Percentiles rank a stretch among this genome's conserved stretches.
Evolutionary conservation across 75 land plant species (phyloP).

Genomic region (Larix kaempferi): DNA sequence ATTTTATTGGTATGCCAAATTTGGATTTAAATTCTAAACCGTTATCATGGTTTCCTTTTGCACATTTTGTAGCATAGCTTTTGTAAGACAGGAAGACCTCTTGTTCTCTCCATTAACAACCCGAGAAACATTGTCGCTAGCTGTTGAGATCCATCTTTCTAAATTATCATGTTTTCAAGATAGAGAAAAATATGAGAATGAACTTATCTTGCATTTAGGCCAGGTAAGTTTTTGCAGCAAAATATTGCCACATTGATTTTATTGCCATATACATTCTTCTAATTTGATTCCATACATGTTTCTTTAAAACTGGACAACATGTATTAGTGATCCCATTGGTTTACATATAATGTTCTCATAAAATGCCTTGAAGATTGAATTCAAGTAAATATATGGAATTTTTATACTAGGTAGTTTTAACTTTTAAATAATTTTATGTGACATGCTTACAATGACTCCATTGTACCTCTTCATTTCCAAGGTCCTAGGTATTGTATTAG

Average conservation of each 20-base stretch:
- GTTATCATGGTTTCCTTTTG: neutral
- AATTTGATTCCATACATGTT: neutral
- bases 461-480: too few relatives aligned
- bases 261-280: neutral
- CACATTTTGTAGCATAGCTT: conserved; percentile 59
- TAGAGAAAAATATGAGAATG: conserved; percentile 69
- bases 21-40: neutral
- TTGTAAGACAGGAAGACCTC: conserved; percentile 93
- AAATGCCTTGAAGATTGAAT: too few relatives aligned
- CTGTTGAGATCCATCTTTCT: conserved; percentile 89
- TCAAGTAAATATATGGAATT: too few relatives aligned
- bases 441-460: neutral
- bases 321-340: neutral
- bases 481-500: too few relatives aligned
- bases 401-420: neutral
- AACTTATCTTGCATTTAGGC: conserved; percentile 73
- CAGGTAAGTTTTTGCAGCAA: conserved; percentile 55
- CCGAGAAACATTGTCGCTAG: conserved; percentile 91
- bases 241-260: neutral
- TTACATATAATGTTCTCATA: too few relatives aligned
- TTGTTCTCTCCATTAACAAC: conserved; percentile 98
- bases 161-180: conserved; percentile 44
- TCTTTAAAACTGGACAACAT: neutral
- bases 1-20: neutral
- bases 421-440: neutral